These are phyloP conservation scores for Diaporthe ilicicola DNA, from an alignment of 2,329 filamentous ascomycete species.

Conservation along the genomic window DNA sequence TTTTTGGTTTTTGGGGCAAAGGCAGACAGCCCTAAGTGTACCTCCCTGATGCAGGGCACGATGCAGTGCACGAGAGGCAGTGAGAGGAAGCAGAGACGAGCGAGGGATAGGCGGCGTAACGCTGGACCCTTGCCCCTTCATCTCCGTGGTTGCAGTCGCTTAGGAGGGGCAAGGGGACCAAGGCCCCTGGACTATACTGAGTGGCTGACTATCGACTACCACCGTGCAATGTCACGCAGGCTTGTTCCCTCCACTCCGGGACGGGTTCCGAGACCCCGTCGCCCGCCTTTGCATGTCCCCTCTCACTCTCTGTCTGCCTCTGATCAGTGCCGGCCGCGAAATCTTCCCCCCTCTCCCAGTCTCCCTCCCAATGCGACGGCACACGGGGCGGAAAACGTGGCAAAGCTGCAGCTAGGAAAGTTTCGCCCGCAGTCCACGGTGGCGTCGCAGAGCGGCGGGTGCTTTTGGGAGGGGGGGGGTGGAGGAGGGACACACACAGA, in stretches of 20 bases:
- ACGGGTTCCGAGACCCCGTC: slow-evolving; percentile 18
- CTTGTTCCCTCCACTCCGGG: slow-evolving; percentile 12
- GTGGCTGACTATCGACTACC: too few relatives aligned
- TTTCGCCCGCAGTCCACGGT: not conserved
- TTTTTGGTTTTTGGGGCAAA: slow-evolving; percentile 11
- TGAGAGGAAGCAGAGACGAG: not conserved
- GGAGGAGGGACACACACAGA: too few relatives aligned
- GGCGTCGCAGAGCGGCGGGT: slow-evolving; percentile 1
- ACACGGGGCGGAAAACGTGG: slow-evolving; percentile 24
- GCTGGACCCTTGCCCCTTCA: slow-evolving; percentile 25
- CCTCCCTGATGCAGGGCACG: not conserved
- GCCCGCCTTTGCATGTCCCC: not conserved
- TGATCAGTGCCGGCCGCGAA: not conserved
- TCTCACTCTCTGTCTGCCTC: not conserved
- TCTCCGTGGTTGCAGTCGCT: slow-evolving; percentile 21
- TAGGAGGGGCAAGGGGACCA: not conserved
- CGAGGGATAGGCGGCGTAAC: slow-evolving; percentile 5
- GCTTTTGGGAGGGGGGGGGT: too few relatives aligned
- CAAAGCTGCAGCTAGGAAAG: slow-evolving; percentile 21
- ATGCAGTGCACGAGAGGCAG: not conserved
- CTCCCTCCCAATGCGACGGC: slow-evolving; percentile 19
- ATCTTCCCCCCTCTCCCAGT: not conserved
- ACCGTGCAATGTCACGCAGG: slow-evolving; percentile 12
- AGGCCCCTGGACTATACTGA: too few relatives aligned
- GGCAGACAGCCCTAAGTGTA: not conserved